Conservation (phyloP, 1,284 basidiomycete species). For the Phellopilus nigrolimitatus region DNA sequence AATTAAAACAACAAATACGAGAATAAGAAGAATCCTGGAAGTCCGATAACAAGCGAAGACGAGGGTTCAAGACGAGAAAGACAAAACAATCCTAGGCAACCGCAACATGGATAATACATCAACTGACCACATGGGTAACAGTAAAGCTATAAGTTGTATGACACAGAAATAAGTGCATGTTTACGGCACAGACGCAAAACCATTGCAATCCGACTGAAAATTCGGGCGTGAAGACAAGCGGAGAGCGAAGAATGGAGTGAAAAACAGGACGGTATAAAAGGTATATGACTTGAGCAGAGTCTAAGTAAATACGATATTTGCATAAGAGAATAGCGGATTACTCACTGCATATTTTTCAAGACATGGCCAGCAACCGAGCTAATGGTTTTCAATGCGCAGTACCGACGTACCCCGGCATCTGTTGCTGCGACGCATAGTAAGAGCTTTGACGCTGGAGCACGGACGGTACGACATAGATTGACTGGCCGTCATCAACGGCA, state of each 20-base stretch:
- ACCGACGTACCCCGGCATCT: neutral
- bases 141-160: too few species aligned
- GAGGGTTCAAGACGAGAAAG: neutral
- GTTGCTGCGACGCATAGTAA: slow-evolving; percentile 3
- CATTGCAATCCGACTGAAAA: too few species aligned
- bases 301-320: neutral
- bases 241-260: neutral
- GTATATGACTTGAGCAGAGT: neutral
- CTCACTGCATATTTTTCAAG: neutral
- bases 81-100: too few species aligned
- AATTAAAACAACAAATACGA: neutral
- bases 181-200: too few species aligned
- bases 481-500: slow-evolving; percentile 16
- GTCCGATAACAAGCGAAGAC: neutral
- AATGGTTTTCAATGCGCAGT: neutral
- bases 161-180: too few species aligned
- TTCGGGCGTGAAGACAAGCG: neutral
- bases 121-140: too few species aligned
- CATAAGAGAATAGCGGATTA: neutral
- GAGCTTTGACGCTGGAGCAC: neutral
- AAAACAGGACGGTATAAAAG: slow-evolving; percentile 4
- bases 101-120: too few species aligned
- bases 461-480: slow-evolving; percentile 10
- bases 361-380: neutral
- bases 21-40: neutral